Evolutionary conservation across 768 basidiomycete genomes (phyloP).

Genomic region (Nidularia pulvinata): DNA sequence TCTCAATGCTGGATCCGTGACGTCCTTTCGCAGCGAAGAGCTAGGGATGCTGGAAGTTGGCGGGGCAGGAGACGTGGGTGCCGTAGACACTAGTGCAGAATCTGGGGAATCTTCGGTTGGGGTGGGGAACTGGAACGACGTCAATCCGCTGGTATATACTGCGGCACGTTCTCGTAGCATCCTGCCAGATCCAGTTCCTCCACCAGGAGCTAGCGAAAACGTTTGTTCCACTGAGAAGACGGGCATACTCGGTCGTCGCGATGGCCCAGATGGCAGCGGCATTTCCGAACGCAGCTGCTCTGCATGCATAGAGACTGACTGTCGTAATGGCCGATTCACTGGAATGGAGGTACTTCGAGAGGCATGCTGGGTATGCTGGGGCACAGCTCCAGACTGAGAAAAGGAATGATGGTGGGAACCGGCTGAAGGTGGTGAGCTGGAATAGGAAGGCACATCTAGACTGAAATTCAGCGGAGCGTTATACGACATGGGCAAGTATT

Average conservation of each 20-base stretch:
- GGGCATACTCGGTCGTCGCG: neutral
- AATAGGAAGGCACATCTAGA: too few relatives aligned
- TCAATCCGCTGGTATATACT: too few relatives aligned
- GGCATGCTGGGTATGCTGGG: neutral
- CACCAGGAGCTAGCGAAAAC: neutral
- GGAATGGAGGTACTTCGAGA: neutral
- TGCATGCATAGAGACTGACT: neutral
- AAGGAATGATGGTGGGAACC: neutral
- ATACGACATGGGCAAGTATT: neutral
- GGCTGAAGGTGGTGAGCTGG: neutral
- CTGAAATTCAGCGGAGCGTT: neutral
- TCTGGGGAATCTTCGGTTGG: neutral
- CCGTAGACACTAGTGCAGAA: neutral
- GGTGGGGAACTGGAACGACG: too few relatives aligned
- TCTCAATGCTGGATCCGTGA: neutral
- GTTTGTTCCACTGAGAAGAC: neutral
- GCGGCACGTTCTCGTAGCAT: too few relatives aligned
- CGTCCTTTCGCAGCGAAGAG: neutral
- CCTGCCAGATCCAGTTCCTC: neutral
- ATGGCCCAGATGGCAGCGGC: neutral
- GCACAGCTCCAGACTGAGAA: neutral
- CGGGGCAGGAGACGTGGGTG: neutral
- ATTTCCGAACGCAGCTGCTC: neutral
- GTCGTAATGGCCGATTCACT: neutral
- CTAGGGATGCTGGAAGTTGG: neutral